phyloP scores from a whole-genome alignment of 2,329 filamentous ascomycete genomes.

The Penicillium hordei region DNA sequence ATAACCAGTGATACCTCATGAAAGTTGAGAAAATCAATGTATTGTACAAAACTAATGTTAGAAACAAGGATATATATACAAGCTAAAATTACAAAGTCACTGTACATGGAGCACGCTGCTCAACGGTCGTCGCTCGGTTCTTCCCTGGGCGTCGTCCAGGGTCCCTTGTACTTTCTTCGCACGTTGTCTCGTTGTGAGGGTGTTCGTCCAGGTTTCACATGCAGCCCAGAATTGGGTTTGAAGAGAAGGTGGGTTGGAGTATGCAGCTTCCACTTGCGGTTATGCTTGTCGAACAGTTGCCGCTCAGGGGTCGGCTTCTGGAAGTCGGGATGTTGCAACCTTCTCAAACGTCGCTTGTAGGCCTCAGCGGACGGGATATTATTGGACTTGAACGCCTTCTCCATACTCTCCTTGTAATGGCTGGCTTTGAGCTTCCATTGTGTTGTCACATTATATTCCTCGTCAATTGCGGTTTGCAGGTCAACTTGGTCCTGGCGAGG shows the following conservation, averaged over 20 bases:
- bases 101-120: background rate
- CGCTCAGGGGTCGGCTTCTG: background rate
- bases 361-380: background rate
- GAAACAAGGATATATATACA: background rate
- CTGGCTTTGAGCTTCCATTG: background rate
- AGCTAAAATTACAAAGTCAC: background rate
- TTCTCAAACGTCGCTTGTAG: background rate
- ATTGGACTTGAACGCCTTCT: background rate
- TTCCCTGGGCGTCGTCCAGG: background rate
- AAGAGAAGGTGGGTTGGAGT: background rate
- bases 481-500: conserved; percentile 12
- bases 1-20: background rate
- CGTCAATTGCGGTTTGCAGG: background rate
- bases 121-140: background rate
- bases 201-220: background rate
- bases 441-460: background rate
- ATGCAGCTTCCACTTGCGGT: background rate
- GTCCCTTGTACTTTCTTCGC: background rate
- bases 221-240: background rate
- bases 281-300: background rate
- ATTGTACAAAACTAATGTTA: background rate
- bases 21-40: background rate
- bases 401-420: background rate
- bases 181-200: background rate
- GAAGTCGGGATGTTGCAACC: background rate